phyloP scores from a whole-genome alignment of 1,284 basidiomycete species.

The Papiliotrema terrestris region DNA sequence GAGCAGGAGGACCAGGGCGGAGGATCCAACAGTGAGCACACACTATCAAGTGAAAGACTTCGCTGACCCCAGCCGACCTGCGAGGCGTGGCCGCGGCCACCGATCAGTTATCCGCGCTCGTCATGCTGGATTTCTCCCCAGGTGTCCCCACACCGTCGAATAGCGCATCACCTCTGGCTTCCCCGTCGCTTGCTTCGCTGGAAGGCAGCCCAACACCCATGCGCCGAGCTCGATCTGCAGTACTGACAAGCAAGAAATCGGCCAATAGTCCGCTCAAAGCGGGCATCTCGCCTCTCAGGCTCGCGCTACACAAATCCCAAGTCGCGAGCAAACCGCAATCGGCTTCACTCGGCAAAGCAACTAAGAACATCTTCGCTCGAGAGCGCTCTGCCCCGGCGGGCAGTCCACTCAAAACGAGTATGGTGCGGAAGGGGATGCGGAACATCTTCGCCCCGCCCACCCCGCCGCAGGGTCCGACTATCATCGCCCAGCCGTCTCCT shows the following conservation, averaged over 20 bases:
- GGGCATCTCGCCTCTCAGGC: slow-evolving; percentile 26
- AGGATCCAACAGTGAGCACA: neutral
- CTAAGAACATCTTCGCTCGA: neutral
- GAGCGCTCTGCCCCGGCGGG: neutral
- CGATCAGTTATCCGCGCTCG: slow-evolving; percentile 28
- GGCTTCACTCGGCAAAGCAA: neutral
- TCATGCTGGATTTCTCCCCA: slow-evolving; percentile 25
- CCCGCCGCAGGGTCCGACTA: slow-evolving; percentile 7
- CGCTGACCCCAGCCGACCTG: slow-evolving; percentile 13
- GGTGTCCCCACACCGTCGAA: slow-evolving; percentile 7
- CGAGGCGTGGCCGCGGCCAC: slow-evolving; percentile 34
- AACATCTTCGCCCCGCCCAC: slow-evolving; percentile 40
- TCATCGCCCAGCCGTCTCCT: neutral
- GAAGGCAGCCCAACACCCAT: slow-evolving; percentile 29
- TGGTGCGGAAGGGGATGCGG: slow-evolving; percentile 36
- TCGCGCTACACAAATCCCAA: slow-evolving; percentile 28
- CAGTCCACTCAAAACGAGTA: slow-evolving; percentile 16
- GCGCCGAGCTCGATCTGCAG: slow-evolving; percentile 22
- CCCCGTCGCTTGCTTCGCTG: slow-evolving; percentile 20
- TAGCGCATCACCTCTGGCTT: slow-evolving; percentile 7
- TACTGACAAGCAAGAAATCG: slow-evolving; percentile 18
- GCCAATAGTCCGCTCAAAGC: slow-evolving; percentile 9
- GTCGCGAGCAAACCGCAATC: slow-evolving; percentile 3
- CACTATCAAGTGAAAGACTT: neutral
- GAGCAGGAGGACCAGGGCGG: neutral